These are phyloP conservation scores for Dothideomycetidae sp. DNA, from an alignment of 2,329 filamentous ascomycete species.

Conservation along the genomic window DNA sequence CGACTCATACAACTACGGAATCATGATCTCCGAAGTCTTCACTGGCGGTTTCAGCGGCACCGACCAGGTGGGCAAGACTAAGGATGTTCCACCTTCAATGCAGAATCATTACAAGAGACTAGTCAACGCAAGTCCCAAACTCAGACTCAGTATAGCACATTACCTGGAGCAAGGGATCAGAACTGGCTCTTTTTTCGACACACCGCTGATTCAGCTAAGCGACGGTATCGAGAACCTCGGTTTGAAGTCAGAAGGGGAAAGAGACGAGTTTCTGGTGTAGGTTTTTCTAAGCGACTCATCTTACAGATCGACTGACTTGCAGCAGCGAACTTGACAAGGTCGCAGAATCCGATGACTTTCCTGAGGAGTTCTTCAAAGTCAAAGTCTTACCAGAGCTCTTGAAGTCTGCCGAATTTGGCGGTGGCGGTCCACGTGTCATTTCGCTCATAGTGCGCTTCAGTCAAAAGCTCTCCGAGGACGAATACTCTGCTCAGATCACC, in stretches of 20 bases:
- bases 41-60: constrained; percentile 65
- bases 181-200: constrained; percentile 79
- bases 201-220: constrained; percentile 77
- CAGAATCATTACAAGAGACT: constrained; percentile 82
- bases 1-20: constrained; percentile 77
- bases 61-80: constrained; percentile 74
- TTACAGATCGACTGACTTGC: constrained; percentile 3
- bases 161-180: constrained; percentile 84
- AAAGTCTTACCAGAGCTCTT: constrained; percentile 88
- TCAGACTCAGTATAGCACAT: constrained; percentile 65
- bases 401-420: constrained; percentile 98
- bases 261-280: constrained; percentile 67
- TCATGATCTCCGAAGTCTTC: constrained; percentile 78
- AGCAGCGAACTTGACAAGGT: constrained; percentile 62
- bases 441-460: constrained; percentile 81
- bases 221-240: constrained; percentile 88
- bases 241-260: constrained; percentile 69
- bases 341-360: constrained; percentile 66
- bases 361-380: constrained; percentile 95
- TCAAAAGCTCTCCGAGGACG: constrained; percentile 71
- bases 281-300: constrained; percentile 14
- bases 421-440: constrained; percentile 84
- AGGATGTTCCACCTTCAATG: constrained; percentile 75
- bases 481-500: constrained; percentile 72
- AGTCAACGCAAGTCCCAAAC: constrained; percentile 76